These are phyloP conservation scores for Schrenkiella parvula DNA, from an alignment of 345 rosid genomes.

Conservation along the genomic window DNA sequence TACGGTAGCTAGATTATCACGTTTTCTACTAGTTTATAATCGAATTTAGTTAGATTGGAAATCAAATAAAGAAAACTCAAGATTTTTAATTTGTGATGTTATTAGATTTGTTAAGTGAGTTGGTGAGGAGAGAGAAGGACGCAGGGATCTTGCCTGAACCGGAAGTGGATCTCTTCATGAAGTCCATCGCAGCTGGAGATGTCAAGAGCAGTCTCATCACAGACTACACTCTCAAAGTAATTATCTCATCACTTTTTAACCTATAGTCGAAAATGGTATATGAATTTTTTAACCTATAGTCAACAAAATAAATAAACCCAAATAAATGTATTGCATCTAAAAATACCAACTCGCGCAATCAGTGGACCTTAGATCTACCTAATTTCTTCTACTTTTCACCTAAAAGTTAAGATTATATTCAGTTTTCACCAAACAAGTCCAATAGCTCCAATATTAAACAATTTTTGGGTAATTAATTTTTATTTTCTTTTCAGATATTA, in stretches of 20 bases:
- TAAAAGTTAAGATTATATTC: not conserved
- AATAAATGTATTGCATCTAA: not conserved
- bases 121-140: conserved; percentile 74
- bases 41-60: not conserved
- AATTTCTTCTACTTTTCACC: conserved; percentile 5
- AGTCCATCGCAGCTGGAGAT: conserved; percentile 77
- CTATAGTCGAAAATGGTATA: not conserved
- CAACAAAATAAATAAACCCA: not conserved
- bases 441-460: not conserved
- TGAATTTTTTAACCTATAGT: not conserved
- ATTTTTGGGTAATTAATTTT: not conserved
- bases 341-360: conserved; percentile 3
- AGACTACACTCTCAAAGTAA: conserved; percentile 87
- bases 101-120: conserved; percentile 65
- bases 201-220: conserved; percentile 78
- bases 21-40: not conserved
- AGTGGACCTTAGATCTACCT: conserved; percentile 8
- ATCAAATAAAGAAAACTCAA: not conserved
- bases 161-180: conserved; percentile 88
- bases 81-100: not conserved
- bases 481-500: conserved; percentile 41
- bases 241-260: not conserved
- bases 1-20: conserved; percentile 46
- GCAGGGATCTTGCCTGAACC: conserved; percentile 80
- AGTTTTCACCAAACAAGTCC: conserved; percentile 7